These are phyloP conservation scores for Cunninghamia lanceolata DNA, from an alignment of 75 land plant species.

Conservation along the genomic window DNA sequence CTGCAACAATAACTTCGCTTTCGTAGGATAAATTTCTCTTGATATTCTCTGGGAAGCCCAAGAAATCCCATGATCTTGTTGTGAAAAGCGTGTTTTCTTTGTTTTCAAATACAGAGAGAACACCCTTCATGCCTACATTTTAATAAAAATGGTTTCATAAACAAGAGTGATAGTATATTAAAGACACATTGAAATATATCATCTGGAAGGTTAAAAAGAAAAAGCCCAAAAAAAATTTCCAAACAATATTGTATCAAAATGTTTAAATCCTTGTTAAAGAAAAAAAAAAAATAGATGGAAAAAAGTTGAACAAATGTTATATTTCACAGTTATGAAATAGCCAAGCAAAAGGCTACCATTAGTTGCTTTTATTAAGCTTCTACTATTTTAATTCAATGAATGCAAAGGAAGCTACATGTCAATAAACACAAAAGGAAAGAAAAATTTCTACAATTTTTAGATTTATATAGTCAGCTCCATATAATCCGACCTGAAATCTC, in stretches of 20 bases:
- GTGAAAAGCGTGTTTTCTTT: conserved; percentile 33
- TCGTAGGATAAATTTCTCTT: conserved; percentile 14
- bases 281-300: no score
- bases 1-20: conserved; percentile 47
- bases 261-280: background rate
- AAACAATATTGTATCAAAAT: no score
- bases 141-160: background rate
- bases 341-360: background rate
- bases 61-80: conserved; percentile 55
- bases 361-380: background rate
- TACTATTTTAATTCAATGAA: background rate
- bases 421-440: background rate
- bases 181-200: no score
- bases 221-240: no score
- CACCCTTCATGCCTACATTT: conserved; percentile 24
- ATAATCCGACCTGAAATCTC: conserved; percentile 7
- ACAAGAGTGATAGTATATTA: background rate
- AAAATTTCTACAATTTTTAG: no score
- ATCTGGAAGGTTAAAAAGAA: no score
- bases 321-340: no score
- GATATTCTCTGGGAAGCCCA: conserved; percentile 7
- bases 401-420: background rate
- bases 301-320: background rate
- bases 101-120: conserved; percentile 49
- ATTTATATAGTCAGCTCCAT: background rate